phyloP scores from a whole-genome alignment of 371 early-diverging fungal species.

The Dichotomocladium elegans region DNA sequence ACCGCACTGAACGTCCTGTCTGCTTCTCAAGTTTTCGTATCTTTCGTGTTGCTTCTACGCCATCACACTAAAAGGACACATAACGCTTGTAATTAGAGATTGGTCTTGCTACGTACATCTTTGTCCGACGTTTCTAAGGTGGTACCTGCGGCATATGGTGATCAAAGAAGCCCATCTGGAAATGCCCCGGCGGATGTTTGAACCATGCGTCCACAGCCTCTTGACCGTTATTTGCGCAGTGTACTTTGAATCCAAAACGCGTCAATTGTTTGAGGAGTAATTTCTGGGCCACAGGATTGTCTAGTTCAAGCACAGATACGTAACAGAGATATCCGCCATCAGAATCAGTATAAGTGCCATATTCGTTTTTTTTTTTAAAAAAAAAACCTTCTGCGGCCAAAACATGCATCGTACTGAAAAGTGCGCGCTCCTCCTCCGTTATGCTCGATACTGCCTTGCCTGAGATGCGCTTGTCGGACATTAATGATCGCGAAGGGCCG shows the following conservation, averaged over 20 bases:
- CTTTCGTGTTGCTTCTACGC: constrained; percentile 41
- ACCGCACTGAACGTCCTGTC: constrained; percentile 4
- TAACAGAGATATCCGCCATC: no score
- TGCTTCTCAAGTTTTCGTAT: constrained; percentile 30
- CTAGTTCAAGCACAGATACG: constrained; percentile 15
- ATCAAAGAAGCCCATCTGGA: constrained; percentile 40
- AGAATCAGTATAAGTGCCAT: neutral
- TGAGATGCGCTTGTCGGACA: no score
- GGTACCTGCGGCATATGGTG: constrained; percentile 50
- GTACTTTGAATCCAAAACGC: constrained; percentile 36
- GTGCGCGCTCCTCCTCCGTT: constrained; percentile 24
- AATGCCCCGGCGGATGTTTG: constrained; percentile 23
- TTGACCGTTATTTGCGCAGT: constrained; percentile 42
- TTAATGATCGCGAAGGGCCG: no score
- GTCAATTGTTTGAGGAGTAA: constrained; percentile 36
- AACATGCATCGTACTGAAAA: constrained; percentile 33
- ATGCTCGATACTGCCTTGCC: no score
- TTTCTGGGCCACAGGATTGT: constrained; percentile 47
- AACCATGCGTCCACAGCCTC: constrained; percentile 39
- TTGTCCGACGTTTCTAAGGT: no score
- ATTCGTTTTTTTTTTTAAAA: constrained; percentile 1
- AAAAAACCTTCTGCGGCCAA: constrained; percentile 47
- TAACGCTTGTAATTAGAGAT: neutral
- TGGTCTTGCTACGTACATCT: neutral
- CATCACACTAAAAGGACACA: constrained; percentile 29